phyloP scores from a whole-genome alignment of 331 rosid species.

The Saraca asoca region DNA sequence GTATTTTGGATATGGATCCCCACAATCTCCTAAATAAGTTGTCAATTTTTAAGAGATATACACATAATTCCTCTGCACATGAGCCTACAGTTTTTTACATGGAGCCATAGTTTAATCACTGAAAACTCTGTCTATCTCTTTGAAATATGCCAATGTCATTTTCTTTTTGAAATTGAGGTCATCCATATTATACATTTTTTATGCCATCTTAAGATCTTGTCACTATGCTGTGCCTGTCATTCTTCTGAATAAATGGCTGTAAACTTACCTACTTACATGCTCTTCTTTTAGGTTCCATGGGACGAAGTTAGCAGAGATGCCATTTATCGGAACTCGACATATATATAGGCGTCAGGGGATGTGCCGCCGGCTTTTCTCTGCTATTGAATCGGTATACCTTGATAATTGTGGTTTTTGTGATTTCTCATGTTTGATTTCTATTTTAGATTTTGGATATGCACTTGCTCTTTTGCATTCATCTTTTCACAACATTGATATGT shows the following conservation, averaged over 20 bases:
- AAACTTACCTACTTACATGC: constrained; percentile 22
- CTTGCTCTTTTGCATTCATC: constrained; percentile 14
- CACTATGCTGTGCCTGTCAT: background rate
- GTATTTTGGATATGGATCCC: too few relatives aligned
- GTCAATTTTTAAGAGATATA: too few relatives aligned
- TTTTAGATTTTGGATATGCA: constrained; percentile 13
- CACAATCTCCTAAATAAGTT: too few relatives aligned
- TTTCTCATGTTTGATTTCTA: constrained; percentile 19
- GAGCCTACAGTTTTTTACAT: too few relatives aligned
- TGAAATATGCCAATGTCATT: too few relatives aligned
- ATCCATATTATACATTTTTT: too few relatives aligned
- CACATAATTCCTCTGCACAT: too few relatives aligned
- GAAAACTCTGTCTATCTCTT: too few relatives aligned
- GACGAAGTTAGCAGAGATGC: constrained; percentile 96
- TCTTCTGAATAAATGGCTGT: constrained; percentile 3
- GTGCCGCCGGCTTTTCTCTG: constrained; percentile 94
- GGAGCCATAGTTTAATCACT: too few relatives aligned
- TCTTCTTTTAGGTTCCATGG: constrained; percentile 77
- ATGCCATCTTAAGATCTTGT: too few relatives aligned
- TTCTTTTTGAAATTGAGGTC: too few relatives aligned
- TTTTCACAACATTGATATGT: constrained; percentile 22
- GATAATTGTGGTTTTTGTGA: constrained; percentile 28
- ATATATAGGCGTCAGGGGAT: constrained; percentile 94
- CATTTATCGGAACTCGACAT: constrained; percentile 95
- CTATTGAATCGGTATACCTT: constrained; percentile 77